Percentiles rank a stretch among this genome's conserved stretches.
Conservation (phyloP, 2,329 filamentous ascomycete genomes). For the Elsinoe necatrix region DNA sequence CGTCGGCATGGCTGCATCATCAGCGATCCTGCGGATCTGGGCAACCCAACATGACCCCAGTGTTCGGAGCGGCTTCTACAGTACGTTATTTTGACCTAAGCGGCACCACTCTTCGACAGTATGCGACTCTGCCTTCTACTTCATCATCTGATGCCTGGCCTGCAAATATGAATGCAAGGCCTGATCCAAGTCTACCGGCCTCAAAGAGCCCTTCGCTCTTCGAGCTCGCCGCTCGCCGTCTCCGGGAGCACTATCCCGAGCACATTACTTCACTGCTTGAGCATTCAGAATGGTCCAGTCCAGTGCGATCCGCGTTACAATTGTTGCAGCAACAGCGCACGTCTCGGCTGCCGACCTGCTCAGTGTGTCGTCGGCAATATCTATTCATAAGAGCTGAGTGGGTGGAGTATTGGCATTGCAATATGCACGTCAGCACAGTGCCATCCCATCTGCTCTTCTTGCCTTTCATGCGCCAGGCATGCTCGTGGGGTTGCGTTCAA, state of each 20-base stretch:
- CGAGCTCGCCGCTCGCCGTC: conserved; percentile 27
- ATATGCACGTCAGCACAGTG: conserved; percentile 13
- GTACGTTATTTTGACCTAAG: conserved; percentile 25
- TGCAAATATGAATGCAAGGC: conserved; percentile 6
- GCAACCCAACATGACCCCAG: conserved; percentile 17
- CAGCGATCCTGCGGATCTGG: too few relatives aligned
- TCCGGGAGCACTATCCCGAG: conserved; percentile 21
- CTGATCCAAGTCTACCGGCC: conserved; percentile 2
- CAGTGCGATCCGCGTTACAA: conserved; percentile 19
- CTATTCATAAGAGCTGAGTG: conserved; percentile 29
- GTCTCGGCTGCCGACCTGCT: conserved; percentile 25
- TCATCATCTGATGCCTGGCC: neutral
- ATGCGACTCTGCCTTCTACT: conserved; percentile 9
- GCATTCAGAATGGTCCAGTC: neutral
- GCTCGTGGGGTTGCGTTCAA: conserved; percentile 27
- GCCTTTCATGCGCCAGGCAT: conserved; percentile 28
- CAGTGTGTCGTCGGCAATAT: conserved; percentile 26
- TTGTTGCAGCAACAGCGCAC: conserved; percentile 21
- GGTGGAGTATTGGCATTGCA: conserved; percentile 30
- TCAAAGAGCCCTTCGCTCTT: conserved; percentile 29
- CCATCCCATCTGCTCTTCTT: conserved; percentile 23
- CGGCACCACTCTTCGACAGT: conserved; percentile 20
- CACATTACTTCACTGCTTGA: conserved; percentile 22
- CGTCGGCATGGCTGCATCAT: neutral
- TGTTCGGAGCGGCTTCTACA: conserved; percentile 25